A percentile compares a stretch with the other conserved stretches of the same genome.
Conservation (phyloP, 345 rosid genomes). For the Salix dunnii region DNA sequence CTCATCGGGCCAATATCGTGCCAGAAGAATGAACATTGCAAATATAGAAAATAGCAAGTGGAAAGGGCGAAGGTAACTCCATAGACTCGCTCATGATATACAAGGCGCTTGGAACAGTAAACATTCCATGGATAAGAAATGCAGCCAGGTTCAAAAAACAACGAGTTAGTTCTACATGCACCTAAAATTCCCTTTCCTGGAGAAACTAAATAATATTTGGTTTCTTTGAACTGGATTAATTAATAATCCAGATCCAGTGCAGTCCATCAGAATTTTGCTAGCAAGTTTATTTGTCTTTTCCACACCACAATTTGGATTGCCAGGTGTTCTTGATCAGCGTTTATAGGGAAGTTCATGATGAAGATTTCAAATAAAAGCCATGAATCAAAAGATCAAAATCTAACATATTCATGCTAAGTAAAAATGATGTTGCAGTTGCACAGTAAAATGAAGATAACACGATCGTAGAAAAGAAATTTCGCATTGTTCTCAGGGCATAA, state of each 20-base stretch:
- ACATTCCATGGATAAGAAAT: background rate
- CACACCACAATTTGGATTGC: background rate
- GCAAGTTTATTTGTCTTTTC: constrained; percentile 1
- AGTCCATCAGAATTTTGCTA: constrained; percentile 2
- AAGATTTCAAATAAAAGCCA: constrained; percentile 10
- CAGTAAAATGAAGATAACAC: constrained; percentile 6
- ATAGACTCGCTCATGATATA: background rate
- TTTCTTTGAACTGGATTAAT: background rate
- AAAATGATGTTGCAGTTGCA: constrained; percentile 19
- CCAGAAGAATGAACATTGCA: background rate
- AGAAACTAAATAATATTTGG: background rate
- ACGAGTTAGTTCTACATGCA: no score
- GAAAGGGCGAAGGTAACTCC: background rate
- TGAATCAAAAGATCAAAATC: constrained; percentile 4
- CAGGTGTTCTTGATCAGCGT: constrained; percentile 4
- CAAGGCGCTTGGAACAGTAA: background rate
- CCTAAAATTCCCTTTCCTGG: background rate
- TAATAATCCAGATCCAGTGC: background rate
- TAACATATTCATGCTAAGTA: constrained; percentile 19
- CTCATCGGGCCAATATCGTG: background rate
- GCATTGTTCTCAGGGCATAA: constrained; percentile 17
- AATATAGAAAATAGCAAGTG: background rate
- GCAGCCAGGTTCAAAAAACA: background rate
- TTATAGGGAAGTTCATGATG: background rate
- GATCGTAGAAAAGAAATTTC: constrained; percentile 5